Conservation (phyloP, 306 rosid species). For the Quercus berberidifolia region DNA sequence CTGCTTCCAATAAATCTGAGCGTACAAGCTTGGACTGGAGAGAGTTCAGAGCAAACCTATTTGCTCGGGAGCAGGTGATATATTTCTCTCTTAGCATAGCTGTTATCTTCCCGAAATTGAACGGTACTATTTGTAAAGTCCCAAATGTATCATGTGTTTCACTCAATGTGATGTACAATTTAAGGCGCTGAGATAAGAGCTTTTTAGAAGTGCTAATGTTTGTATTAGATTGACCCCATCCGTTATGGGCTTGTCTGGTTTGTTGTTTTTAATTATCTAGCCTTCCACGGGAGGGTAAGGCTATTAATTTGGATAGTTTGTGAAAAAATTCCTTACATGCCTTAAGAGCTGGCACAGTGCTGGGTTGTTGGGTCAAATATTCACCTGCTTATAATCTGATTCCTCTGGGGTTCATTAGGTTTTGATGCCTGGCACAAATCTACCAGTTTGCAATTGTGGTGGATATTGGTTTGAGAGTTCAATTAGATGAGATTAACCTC, state of each 20-base stretch:
- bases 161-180: neutral
- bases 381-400: neutral
- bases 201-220: neutral
- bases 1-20: slow-evolving; percentile 46
- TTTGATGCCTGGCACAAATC: neutral
- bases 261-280: neutral
- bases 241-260: neutral
- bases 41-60: slow-evolving; percentile 89
- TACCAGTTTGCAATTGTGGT: slow-evolving; percentile 5
- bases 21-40: slow-evolving; percentile 72
- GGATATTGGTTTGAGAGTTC: neutral
- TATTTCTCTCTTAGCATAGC: slow-evolving; percentile 16
- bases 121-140: neutral
- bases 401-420: neutral
- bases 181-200: neutral
- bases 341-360: neutral
- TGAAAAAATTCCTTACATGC: neutral
- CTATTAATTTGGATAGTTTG: neutral
- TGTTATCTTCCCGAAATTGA: neutral
- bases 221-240: neutral
- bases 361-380: neutral
- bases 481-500: slow-evolving; percentile 11
- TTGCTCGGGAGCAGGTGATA: slow-evolving; percentile 73
- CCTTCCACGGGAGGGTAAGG: neutral
- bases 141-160: neutral